phyloP scores from a whole-genome alignment of 2,329 filamentous ascomycete genomes.

The Aspergillus sp. region DNA sequence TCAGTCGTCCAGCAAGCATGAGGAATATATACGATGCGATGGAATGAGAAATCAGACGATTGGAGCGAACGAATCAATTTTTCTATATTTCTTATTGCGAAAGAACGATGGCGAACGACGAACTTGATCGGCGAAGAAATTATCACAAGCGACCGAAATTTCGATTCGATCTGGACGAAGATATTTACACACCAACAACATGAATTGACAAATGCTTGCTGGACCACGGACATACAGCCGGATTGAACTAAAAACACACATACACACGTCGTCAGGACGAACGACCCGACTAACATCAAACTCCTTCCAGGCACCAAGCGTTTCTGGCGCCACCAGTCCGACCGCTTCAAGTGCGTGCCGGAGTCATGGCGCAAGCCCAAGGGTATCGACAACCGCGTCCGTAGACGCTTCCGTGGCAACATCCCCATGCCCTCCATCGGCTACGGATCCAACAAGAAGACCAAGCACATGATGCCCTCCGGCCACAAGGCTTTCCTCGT shows the following conservation, averaged over 20 bases:
- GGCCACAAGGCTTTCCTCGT: constrained; percentile 99
- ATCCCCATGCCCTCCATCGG: constrained; percentile 98
- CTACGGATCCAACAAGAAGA: constrained; percentile 99
- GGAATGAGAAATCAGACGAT: not conserved
- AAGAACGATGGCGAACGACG: not conserved
- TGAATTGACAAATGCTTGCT: not conserved
- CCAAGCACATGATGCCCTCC: constrained; percentile 96
- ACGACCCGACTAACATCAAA: constrained; percentile 1
- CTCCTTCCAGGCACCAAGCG: constrained; percentile 73
- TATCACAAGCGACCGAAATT: not conserved
- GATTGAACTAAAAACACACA: not conserved
- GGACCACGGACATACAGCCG: not conserved
- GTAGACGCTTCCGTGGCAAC: constrained; percentile 95
- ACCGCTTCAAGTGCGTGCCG: constrained; percentile 91
- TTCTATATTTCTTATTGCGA: not conserved
- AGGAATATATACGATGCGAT: not conserved
- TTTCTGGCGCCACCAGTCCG: constrained; percentile 97
- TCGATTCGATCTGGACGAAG: not conserved
- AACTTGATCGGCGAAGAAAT: not conserved
- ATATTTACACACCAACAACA: not conserved
- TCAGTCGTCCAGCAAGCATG: not conserved
- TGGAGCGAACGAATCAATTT: not conserved
- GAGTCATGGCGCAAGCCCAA: constrained; percentile 98
- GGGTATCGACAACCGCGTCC: constrained; percentile 99
- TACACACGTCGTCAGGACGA: not conserved